Evolutionary conservation across 2,329 filamentous ascomycete species (phyloP).

Genomic region (Pseudogymnoascus sp.): DNA sequence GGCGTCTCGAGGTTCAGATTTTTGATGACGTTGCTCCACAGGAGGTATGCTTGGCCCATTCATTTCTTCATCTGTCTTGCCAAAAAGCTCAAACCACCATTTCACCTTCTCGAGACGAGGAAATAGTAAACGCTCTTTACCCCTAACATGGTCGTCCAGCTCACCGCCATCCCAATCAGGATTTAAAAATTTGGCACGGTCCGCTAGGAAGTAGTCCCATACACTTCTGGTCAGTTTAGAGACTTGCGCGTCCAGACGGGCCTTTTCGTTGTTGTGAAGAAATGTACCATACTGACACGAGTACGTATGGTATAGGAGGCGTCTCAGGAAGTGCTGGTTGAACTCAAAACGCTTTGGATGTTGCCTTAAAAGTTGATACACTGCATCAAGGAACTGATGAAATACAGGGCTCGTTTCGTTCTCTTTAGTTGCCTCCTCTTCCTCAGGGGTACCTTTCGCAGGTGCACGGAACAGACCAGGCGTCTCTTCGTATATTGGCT

Average conservation of each 20-base stretch:
- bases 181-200: constrained; percentile 75
- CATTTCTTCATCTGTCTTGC: constrained; percentile 85
- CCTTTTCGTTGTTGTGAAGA: constrained; percentile 88
- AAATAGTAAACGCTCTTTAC: constrained; percentile 76
- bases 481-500: constrained; percentile 22
- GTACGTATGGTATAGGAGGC: constrained; percentile 87
- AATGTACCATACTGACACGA: constrained; percentile 97
- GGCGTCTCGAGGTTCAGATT: neutral
- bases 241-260: constrained; percentile 64
- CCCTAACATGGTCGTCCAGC: constrained; percentile 71
- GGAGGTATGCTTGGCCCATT: constrained; percentile 45
- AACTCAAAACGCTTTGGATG: constrained; percentile 88
- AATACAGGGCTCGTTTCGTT: constrained; percentile 94
- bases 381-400: constrained; percentile 93
- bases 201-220: constrained; percentile 89
- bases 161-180: constrained; percentile 62
- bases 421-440: constrained; percentile 66
- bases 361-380: constrained; percentile 82
- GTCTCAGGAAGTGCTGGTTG: constrained; percentile 84
- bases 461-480: constrained; percentile 31
- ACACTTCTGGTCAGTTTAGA: constrained; percentile 73
- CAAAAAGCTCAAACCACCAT: constrained; percentile 91
- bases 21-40: neutral
- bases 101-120: constrained; percentile 69
- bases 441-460: constrained; percentile 34